phyloP scores from a whole-genome alignment of 78 protist species.

The Cavenderia fasciculata region DNA sequence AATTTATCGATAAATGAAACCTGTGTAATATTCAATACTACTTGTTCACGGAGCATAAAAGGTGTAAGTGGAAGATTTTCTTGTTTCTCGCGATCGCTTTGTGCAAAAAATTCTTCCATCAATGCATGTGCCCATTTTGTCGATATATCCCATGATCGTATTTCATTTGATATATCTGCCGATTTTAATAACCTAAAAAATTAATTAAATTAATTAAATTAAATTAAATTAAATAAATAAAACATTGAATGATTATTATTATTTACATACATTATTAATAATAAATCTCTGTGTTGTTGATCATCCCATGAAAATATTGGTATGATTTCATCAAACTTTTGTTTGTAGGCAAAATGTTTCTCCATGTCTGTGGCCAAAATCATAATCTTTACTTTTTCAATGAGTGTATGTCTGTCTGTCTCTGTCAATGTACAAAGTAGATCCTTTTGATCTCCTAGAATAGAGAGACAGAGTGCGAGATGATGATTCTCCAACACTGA shows the following conservation, averaged over 20 bases:
- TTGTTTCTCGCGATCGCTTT: conserved; percentile 55
- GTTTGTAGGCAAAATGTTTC: conserved; percentile 22
- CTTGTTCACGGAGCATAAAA: conserved; percentile 62
- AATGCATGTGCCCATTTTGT: conserved; percentile 65
- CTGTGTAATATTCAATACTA: conserved; percentile 36
- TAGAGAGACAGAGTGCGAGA: conserved; percentile 38
- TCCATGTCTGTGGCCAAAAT: conserved; percentile 80
- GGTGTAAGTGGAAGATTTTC: conserved; percentile 59
- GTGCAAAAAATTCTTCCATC: conserved; percentile 49
- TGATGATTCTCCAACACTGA: conserved; percentile 92
- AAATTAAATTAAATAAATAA: background rate
- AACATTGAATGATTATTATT: background rate
- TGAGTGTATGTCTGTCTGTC: background rate
- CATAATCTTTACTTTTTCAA: conserved; percentile 8
- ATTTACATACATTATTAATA: conserved; percentile 39
- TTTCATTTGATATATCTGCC: conserved; percentile 59
- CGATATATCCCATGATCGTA: conserved; percentile 52
- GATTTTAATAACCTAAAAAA: conserved; percentile 49
- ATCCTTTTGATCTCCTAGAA: background rate
- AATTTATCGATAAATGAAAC: conserved; percentile 46
- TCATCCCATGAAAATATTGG: conserved; percentile 13
- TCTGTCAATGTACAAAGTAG: conserved; percentile 5
- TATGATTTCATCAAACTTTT: conserved; percentile 21
- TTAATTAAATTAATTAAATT: background rate
- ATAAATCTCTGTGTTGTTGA: conserved; percentile 40